Percentiles rank a stretch among this genome's conserved stretches.
Evolutionary conservation across 2,329 filamentous ascomycete species (phyloP).

Genomic region (Fusarium veterinarium): DNA sequence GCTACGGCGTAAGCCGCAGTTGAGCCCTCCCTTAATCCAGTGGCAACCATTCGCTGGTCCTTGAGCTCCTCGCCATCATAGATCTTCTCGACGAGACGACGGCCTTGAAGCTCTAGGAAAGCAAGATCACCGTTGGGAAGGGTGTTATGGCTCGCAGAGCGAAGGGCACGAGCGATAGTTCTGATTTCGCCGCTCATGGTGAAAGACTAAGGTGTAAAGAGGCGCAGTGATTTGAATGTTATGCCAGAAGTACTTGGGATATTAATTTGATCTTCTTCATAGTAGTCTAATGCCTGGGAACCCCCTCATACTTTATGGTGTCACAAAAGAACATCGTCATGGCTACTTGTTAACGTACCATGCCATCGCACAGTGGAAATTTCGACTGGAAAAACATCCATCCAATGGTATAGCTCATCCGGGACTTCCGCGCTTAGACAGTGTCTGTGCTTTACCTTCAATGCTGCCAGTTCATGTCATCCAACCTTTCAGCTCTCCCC

Average conservation of each 20-base stretch:
- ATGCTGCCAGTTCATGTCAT: background rate
- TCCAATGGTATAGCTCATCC: background rate
- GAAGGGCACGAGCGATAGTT: background rate
- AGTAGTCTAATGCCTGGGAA: fast-evolving
- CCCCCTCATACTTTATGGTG: background rate
- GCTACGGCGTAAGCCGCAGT: background rate
- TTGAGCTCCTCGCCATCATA: background rate
- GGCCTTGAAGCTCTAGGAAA: fast-evolving
- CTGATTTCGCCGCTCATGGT: background rate
- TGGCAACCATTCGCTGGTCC: background rate
- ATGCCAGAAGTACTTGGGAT: too few species aligned
- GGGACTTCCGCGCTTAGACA: background rate
- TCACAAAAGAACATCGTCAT: background rate
- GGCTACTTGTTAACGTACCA: fast-evolving
- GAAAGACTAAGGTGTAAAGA: fast-evolving
- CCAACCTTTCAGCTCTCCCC: background rate
- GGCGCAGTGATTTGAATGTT: fast-evolving
- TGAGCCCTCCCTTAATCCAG: background rate
- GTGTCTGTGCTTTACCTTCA: background rate
- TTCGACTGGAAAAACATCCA: fast-evolving
- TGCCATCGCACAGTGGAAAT: too few species aligned
- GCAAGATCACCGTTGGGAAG: background rate
- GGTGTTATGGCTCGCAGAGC: background rate
- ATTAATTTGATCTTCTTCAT: background rate
- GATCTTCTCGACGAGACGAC: background rate